phyloP scores from a whole-genome alignment of 257 asterid genomes.

The Pogostemon cablin region DNA sequence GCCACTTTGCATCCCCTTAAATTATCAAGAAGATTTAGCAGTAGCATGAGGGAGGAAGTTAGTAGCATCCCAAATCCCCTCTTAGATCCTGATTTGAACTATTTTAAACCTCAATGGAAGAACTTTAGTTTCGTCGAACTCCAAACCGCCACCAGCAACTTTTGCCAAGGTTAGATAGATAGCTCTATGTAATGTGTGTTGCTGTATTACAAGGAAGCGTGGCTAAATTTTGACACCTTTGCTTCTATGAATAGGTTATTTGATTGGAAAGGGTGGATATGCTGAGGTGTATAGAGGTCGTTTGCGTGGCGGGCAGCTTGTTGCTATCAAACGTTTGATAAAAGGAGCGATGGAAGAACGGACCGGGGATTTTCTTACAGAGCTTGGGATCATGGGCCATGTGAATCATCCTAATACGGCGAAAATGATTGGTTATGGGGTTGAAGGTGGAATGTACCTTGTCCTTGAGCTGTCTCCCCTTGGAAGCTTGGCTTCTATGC shows the following conservation, averaged over 20 bases:
- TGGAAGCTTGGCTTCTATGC: slow-evolving; percentile 91
- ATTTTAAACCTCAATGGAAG: slow-evolving; percentile 93
- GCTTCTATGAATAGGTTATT: slow-evolving; percentile 42
- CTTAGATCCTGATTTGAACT: slow-evolving; percentile 51
- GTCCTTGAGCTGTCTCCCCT: slow-evolving; percentile 93
- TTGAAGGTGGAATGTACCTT: slow-evolving; percentile 84
- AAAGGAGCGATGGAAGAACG: slow-evolving; percentile 72
- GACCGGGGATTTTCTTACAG: slow-evolving; percentile 74
- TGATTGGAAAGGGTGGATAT: slow-evolving; percentile 93
- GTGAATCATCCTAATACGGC: slow-evolving; percentile 95
- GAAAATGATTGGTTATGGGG: slow-evolving; percentile 88
- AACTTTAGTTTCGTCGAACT: slow-evolving; percentile 67
- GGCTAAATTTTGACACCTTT: not conserved
- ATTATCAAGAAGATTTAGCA: slow-evolving; percentile 61
- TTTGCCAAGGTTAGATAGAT: slow-evolving; percentile 71
- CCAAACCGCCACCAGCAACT: slow-evolving; percentile 72
- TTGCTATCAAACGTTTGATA: slow-evolving; percentile 74
- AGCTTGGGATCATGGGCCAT: slow-evolving; percentile 97
- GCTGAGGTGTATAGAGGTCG: slow-evolving; percentile 91
- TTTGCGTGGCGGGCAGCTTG: slow-evolving; percentile 67
- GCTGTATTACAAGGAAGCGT: not conserved
- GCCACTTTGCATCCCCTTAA: slow-evolving; percentile 61
- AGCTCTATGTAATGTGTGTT: slow-evolving; percentile 8
- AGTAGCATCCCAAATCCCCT: slow-evolving; percentile 37
- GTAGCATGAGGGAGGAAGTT: slow-evolving; percentile 64